These are phyloP conservation scores for Galeopsis tetrahit DNA, from an alignment of 257 asterid species.

Conservation along the genomic window DNA sequence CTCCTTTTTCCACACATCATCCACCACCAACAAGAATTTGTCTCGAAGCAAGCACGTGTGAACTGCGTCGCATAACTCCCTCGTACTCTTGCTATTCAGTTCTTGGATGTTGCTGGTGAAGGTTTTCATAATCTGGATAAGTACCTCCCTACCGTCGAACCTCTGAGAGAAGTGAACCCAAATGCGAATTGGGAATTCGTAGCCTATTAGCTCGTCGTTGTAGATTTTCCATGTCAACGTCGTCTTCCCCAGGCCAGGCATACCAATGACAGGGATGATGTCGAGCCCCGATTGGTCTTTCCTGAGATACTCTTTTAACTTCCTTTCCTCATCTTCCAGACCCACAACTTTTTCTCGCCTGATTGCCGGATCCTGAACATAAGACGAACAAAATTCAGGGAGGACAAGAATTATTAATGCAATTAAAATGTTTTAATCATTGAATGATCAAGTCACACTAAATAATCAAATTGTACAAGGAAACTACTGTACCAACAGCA, in stretches of 20 bases:
- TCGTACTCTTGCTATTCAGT: slow-evolving; percentile 12
- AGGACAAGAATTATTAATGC: no score
- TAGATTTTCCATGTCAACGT: slow-evolving; percentile 27
- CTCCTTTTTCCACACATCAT: background rate
- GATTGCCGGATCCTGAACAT: background rate
- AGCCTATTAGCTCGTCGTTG: background rate
- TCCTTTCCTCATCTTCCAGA: slow-evolving; percentile 30
- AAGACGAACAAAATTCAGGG: no score
- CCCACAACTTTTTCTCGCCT: slow-evolving; percentile 29
- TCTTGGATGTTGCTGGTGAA: background rate
- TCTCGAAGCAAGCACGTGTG: background rate
- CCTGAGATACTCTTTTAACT: slow-evolving; percentile 12
- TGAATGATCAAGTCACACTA: no score
- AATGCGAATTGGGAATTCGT: background rate
- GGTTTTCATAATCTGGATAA: slow-evolving; percentile 29
- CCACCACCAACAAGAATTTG: slow-evolving; percentile 37
- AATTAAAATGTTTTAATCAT: no score
- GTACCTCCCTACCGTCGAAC: slow-evolving; percentile 27
- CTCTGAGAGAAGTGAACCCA: slow-evolving; percentile 40
- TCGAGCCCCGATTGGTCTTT: slow-evolving; percentile 26
- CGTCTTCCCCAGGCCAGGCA: slow-evolving; percentile 41
- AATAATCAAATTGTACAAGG: no score
- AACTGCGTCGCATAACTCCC: slow-evolving; percentile 29
- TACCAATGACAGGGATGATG: slow-evolving; percentile 33
- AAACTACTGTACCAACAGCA: no score